Percentiles rank a stretch among this genome's conserved stretches.
These are phyloP conservation scores for Blastocystis sp. DNA, from an alignment of 352 stramenopile genomes.

Conservation along the genomic window DNA sequence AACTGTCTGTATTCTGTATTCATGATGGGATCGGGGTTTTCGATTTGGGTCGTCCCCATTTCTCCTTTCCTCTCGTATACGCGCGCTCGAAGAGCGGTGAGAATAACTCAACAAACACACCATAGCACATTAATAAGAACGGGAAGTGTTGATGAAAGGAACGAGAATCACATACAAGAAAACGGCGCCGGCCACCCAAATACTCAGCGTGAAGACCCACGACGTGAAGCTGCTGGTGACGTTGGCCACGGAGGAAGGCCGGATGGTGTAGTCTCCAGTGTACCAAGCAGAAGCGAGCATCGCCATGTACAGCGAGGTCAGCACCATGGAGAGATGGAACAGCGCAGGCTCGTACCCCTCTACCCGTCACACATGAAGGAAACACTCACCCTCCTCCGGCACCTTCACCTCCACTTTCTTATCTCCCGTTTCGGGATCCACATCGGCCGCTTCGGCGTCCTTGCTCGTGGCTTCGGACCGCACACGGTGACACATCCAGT, in stretches of 20 bases:
- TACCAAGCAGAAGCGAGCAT: conserved; percentile 34
- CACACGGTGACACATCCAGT: conserved; percentile 12
- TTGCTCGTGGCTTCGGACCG: not conserved
- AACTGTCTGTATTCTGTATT: not conserved
- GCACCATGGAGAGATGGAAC: conserved; percentile 15
- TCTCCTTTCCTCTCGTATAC: not conserved
- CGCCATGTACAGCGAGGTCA: conserved; percentile 8
- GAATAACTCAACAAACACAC: too few species aligned
- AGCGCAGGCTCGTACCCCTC: not conserved
- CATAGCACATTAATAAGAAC: too few species aligned
- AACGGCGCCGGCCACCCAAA: not conserved
- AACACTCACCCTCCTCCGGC: not conserved
- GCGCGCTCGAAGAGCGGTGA: too few species aligned
- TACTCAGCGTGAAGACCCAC: not conserved
- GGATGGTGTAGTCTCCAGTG: conserved; percentile 6
- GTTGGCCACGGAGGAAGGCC: not conserved
- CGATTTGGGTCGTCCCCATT: not conserved
- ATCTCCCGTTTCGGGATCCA: not conserved
- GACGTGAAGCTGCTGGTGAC: not conserved
- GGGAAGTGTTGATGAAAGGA: not conserved
- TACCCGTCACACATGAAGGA: not conserved
- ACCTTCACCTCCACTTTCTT: conserved; percentile 11
- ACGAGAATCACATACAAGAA: conserved; percentile 20
- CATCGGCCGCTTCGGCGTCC: not conserved
- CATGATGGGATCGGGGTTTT: not conserved